These are phyloP conservation scores for Alternaria sp. DNA, from an alignment of 2,329 filamentous ascomycete species.

Conservation along the genomic window DNA sequence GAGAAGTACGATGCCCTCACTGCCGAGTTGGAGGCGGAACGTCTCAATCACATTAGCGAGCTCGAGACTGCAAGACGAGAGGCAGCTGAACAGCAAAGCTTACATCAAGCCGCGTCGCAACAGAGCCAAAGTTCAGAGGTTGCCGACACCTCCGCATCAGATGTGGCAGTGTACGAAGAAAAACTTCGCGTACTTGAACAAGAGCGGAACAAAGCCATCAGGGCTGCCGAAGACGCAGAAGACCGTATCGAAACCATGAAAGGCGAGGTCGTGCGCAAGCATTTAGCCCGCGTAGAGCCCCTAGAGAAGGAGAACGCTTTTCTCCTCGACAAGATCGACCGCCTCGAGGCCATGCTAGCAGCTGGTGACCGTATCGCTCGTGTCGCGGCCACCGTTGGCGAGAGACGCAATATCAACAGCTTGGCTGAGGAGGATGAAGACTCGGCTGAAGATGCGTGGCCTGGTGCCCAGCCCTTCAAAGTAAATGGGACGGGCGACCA, in stretches of 20 bases:
- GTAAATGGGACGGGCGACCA: constrained; percentile 16
- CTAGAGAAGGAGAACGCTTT: constrained; percentile 44
- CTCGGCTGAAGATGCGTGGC: constrained; percentile 16
- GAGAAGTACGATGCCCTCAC: constrained; percentile 44
- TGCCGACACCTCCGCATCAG: constrained; percentile 19
- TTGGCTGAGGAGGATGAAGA: constrained; percentile 43
- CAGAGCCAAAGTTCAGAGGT: constrained; percentile 27
- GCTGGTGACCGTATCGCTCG: constrained; percentile 49
- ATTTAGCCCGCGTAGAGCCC: constrained; percentile 46
- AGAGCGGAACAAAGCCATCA: constrained; percentile 33
- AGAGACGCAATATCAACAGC: constrained; percentile 45
- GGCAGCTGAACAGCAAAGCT: constrained; percentile 24
- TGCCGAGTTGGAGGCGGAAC: constrained; percentile 29
- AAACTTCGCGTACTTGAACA: constrained; percentile 23
- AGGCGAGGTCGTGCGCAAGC: constrained; percentile 47
- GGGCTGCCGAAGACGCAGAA: constrained; percentile 38
- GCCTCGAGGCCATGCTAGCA: constrained; percentile 46
- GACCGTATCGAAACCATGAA: constrained; percentile 49
- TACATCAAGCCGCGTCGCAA: constrained; percentile 24
- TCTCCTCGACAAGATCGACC: constrained; percentile 46
- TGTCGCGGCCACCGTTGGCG: constrained; percentile 46
- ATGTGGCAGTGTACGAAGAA: constrained; percentile 22
- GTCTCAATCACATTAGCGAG: constrained; percentile 32
- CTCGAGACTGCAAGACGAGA: constrained; percentile 31
- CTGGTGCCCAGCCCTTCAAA: constrained; percentile 11